phyloP scores from a whole-genome alignment of 2,329 filamentous ascomycete species.

The Bisporella sp. region DNA sequence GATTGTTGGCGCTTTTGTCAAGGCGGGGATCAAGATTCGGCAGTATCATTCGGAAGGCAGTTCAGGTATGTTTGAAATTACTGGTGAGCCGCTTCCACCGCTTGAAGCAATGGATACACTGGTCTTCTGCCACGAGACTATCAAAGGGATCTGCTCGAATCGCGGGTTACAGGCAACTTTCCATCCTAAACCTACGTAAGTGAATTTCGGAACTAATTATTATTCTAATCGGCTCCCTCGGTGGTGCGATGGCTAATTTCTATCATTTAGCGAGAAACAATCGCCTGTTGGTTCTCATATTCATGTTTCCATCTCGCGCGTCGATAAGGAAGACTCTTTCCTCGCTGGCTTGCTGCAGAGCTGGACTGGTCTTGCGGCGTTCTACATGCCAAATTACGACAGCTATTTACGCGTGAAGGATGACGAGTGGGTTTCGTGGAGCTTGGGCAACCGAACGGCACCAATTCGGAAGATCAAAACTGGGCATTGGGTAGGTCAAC shows the following conservation, averaged over 20 bases:
- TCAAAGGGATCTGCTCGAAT: constrained; percentile 54
- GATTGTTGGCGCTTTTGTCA: constrained; percentile 52
- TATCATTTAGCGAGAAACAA: constrained; percentile 22
- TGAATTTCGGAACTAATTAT: not conserved
- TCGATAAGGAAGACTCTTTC: constrained; percentile 51
- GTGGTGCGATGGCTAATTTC: no score
- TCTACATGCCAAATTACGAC: constrained; percentile 29
- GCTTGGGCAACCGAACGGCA: constrained; percentile 69
- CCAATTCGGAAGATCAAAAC: constrained; percentile 59
- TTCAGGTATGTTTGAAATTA: constrained; percentile 69
- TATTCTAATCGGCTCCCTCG: no score
- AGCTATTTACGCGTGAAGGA: constrained; percentile 49
- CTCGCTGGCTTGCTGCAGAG: constrained; percentile 64
- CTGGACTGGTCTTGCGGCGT: constrained; percentile 56
- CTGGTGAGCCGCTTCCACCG: constrained; percentile 55
- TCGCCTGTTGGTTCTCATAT: constrained; percentile 63
- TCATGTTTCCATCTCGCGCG: constrained; percentile 56
- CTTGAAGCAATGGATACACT: constrained; percentile 64
- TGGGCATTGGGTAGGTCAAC: constrained; percentile 52
- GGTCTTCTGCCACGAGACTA: constrained; percentile 61
- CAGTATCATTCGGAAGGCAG: constrained; percentile 70
- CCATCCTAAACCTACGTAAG: constrained; percentile 60
- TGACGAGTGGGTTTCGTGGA: constrained; percentile 71
- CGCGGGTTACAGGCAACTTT: constrained; percentile 62
- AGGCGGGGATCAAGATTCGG: constrained; percentile 56